Evolutionary conservation across 2,329 filamentous ascomycete genomes (phyloP), one percentile per base, ranked within the genome.

Genomic region (Stachybotrys elegans): DNA sequence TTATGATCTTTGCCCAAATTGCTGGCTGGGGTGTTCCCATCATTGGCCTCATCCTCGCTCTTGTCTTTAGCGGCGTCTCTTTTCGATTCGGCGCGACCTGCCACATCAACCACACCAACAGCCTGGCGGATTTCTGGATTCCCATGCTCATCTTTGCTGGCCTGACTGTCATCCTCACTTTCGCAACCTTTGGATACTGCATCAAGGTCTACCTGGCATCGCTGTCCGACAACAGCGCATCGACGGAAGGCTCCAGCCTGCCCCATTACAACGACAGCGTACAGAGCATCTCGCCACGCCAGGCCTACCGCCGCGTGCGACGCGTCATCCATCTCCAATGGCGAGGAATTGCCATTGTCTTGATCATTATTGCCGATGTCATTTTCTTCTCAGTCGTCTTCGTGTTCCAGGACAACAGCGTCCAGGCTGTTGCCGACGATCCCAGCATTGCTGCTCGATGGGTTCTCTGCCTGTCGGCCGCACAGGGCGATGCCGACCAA

Each of bases 321-420:
- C 85, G 90, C 53, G 90, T 97, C 16, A 78, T 98, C 29, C 82
- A 87, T 60, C 79, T 97, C 4, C 93, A 98, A 65, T 98, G 93
- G 93, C 81, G 92, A 54, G 92, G 91, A 36, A 92, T 96, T 48
- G 80, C 83, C 35, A 88, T 97, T 48, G 90, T 96, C 13, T 72
- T 94, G 42, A 85, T 96, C 60, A 95, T 97, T 54, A 79, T 96
- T 46, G 79, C 81, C 47, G 91, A 97, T 61, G 89, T 97, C 49
- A 83, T 96, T 57, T 95, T 95, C 74, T 96, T 97, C 66, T 84
- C 91, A 2, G 74, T 95, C 37, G 78, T 95, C 43, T 97, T 97
- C 60, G 84, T 97, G 40, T 88, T 88, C 60, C 79, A 95, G 58
- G 87, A 95, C 65, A 84, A 84, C 54, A 78, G 86, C 19, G 76